Evolutionary conservation across 768 basidiomycete species (phyloP), one percentile per base, ranked within the genome.

Genomic region (Trametes gibbosa): DNA sequence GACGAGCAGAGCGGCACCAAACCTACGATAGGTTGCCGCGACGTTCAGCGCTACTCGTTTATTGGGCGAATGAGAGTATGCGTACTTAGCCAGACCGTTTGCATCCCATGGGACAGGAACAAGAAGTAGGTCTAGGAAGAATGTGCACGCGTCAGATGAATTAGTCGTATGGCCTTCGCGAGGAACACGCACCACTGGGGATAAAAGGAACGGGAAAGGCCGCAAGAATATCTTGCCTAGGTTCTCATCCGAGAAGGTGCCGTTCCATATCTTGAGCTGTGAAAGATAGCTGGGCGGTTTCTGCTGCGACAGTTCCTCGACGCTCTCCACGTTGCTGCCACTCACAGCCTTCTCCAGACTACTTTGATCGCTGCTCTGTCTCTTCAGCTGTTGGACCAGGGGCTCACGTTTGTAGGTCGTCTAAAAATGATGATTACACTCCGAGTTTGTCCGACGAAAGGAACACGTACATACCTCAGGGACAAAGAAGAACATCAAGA

Each of bases 31-130:
- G n/a, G n/a, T n/a, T n/a, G n/a, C 60, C 65, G 25, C 25, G 8
- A n/a, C n/a, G 73, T 73, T 75, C 21, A 74, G 66, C 72, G 71
- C 73, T 24, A 39, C 23, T 14, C 23, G 0, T 10, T 10, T 10
- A 49, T 8, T 12, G 13, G 1, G 1, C 2, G 32, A 9, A 3
- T 8, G n/a, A 9, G 19, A 12, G 7, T 6, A 55, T n/a, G 14
- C 70, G 17, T 54, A 78, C 77, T 78, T 35, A 77, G 66, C 77
- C 77, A 78, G 3, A 75, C 77, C 2, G 77, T 77, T 58, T 77
- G 76, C 75, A 78, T 73, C 14, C 74, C 75, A 61, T 75, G 74
- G 1, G 68, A 66, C 19, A 75, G 57, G 63, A 78, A 76, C 12
- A 79, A 65, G 61, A 74, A 77, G 65, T 69, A 73, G 5, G 75